Percentiles rank a stretch among this genome's conserved stretches.
These are phyloP conservation scores for Sporothrix humicola DNA, from an alignment of 2,329 filamentous ascomycete genomes.

Conservation along the genomic window DNA sequence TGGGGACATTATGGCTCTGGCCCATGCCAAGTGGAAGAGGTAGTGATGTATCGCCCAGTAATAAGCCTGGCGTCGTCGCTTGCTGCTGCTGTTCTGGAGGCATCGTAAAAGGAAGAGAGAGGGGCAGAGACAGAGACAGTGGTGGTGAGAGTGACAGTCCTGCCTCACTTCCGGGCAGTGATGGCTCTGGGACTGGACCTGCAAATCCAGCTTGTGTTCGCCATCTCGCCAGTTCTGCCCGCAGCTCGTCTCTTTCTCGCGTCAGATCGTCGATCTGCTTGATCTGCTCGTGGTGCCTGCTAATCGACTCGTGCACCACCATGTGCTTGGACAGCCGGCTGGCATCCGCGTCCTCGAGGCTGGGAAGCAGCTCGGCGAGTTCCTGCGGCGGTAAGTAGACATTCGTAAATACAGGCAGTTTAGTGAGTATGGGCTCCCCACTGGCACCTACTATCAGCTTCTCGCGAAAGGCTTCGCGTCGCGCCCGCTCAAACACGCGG, in stretches of 20 bases:
- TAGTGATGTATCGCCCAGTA: not conserved
- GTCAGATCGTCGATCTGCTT: not conserved
- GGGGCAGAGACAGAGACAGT: not conserved
- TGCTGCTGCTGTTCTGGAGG: not conserved
- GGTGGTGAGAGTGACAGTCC: not conserved
- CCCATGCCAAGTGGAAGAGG: not conserved
- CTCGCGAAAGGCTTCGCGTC: conserved; percentile 34
- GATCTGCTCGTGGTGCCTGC: conserved; percentile 28
- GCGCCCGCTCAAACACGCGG: conserved; percentile 32
- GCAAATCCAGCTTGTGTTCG: not conserved
- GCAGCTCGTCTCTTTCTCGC: conserved; percentile 29
- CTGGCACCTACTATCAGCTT: conserved; percentile 27
- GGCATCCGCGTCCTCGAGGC: conserved; percentile 22
- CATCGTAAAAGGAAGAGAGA: not conserved
- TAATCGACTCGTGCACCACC: conserved; percentile 34
- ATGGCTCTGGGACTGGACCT: not conserved
- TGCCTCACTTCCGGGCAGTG: not conserved
- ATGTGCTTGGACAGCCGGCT: conserved; percentile 34
- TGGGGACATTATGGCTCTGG: not conserved
- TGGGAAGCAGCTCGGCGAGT: conserved; percentile 29
- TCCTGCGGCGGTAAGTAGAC: conserved; percentile 1
- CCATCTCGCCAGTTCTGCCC: conserved; percentile 28
- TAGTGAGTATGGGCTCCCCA: no score
- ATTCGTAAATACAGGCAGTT: not conserved
- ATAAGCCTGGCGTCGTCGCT: not conserved